Base-by-base conservation (phyloP, 257 asterid species). In the Solanum bulbocastanum region DNA sequence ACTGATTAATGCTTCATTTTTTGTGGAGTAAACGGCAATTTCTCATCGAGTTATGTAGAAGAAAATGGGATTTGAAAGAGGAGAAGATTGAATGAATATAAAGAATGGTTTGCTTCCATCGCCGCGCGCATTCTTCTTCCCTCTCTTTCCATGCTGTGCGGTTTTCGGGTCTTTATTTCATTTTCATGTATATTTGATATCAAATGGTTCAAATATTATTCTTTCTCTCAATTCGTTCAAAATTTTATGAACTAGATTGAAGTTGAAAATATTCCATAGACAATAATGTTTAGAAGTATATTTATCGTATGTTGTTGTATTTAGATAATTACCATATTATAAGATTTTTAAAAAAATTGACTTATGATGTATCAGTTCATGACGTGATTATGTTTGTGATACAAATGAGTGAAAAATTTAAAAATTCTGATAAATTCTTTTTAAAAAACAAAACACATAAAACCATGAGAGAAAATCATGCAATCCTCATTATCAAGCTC, bases 71-170 rank as follows among this genome's bases (percentile, higher is more conserved):
- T 82, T 84, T 75, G 88, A 83, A 88, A 88, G 84, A 87, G 90
- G 90, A 65, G 60, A 86, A 71, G 90, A 79, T 8, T 73, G 88
- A 87, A 92, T 36, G 83, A 83, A 87, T 79, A 85, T 68, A 88
- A 88, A 90, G 39, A 88, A 86, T 82, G 92, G 62, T 16, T 52
- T 52, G 94, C 89, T 90, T 78, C 88, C 91, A 88, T 90, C 94
- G 95, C 92, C 94, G 87, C 86, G 88, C 91, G 91, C 60, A 76
- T 25, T 84, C 62, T 84, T 62, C 71, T 83, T 83, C 44, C 32
- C n/a, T 83, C 71, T 75, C 83, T 37, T n/a, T 18, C 33, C 27
- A 75, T 75, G 58, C 83, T 12, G 20, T 39, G 83, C 33, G 58
- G 52, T 11, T 37, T 37, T 73, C 30, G 44, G 35, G 18, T 12